phyloP scores from a whole-genome alignment of 2,329 filamentous ascomycete genomes.

The Leptodontidium sp. region DNA sequence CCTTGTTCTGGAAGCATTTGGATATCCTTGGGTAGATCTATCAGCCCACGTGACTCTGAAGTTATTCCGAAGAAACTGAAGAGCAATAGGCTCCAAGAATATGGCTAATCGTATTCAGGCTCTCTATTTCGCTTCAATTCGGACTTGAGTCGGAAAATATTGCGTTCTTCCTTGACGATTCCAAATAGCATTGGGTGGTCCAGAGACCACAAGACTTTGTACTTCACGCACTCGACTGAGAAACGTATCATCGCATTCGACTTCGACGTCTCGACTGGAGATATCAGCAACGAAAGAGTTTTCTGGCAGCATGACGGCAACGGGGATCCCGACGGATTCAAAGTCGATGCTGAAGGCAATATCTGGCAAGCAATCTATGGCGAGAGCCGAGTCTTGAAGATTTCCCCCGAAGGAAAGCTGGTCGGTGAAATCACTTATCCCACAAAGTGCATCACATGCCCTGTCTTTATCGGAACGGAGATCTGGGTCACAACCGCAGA shows the following conservation, averaged over 20 bases:
- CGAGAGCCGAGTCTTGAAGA: slow-evolving; percentile 76
- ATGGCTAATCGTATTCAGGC: slow-evolving; percentile 55
- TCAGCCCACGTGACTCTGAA: background rate
- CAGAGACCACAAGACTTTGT: slow-evolving; percentile 69
- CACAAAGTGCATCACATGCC: slow-evolving; percentile 82
- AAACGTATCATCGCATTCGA: slow-evolving; percentile 77
- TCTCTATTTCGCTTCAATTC: slow-evolving; percentile 76
- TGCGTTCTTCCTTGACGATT: slow-evolving; percentile 74
- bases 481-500: slow-evolving; percentile 82
- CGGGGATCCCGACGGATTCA: slow-evolving; percentile 83
- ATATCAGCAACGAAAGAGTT: slow-evolving; percentile 71
- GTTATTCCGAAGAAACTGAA: background rate
- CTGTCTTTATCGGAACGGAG: slow-evolving; percentile 77
- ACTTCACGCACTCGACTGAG: slow-evolving; percentile 81
- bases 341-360: slow-evolving; percentile 83
- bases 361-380: slow-evolving; percentile 92
- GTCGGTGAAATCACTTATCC: slow-evolving; percentile 79
- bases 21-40: background rate
- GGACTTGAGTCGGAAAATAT: slow-evolving; percentile 64
- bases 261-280: slow-evolving; percentile 70
- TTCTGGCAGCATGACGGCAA: slow-evolving; percentile 72
- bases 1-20: too few relatives aligned
- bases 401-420: slow-evolving; percentile 70
- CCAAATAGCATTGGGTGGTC: slow-evolving; percentile 90
- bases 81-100: background rate